A percentile compares a stretch with the other conserved stretches of the same genome.
phyloP scores from a whole-genome alignment of 2,329 filamentous ascomycete species.

The Epichloe sylvatica region DNA sequence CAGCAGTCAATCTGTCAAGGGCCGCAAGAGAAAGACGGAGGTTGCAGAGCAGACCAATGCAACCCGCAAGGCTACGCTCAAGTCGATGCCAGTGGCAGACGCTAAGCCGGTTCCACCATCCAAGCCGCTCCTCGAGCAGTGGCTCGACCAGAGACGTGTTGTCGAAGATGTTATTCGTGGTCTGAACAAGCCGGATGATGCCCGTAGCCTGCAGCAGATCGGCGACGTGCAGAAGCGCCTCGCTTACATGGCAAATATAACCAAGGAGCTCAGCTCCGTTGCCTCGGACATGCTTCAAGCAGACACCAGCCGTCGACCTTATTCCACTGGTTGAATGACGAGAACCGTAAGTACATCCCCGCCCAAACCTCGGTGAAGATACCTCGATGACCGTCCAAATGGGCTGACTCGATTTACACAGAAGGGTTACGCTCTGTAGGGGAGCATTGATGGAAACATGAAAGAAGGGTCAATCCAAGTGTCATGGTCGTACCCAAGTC shows the following conservation, averaged over 20 bases:
- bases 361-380: background rate
- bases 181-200: conserved; percentile 35
- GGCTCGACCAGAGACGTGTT: conserved; percentile 48
- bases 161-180: conserved; percentile 45
- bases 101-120: conserved; percentile 18
- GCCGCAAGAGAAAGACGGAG: conserved; percentile 46
- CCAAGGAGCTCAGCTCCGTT: conserved; percentile 8
- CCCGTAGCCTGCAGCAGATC: conserved; percentile 40
- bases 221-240: conserved; percentile 36
- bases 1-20: conserved; percentile 27
- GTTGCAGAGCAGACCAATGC: conserved; percentile 23
- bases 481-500: background rate
- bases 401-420: background rate
- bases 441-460: background rate
- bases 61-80: conserved; percentile 37
- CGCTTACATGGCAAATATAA: conserved; percentile 37
- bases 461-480: background rate
- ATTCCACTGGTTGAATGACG: conserved; percentile 4
- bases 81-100: conserved; percentile 22
- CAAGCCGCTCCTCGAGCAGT: conserved; percentile 36
- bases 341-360: background rate
- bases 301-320: background rate
- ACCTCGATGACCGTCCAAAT: background rate
- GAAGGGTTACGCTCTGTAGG: background rate
- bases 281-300: background rate